phyloP scores from a whole-genome alignment of 371 early-diverging fungal species.

The Parasitella parasitica region DNA sequence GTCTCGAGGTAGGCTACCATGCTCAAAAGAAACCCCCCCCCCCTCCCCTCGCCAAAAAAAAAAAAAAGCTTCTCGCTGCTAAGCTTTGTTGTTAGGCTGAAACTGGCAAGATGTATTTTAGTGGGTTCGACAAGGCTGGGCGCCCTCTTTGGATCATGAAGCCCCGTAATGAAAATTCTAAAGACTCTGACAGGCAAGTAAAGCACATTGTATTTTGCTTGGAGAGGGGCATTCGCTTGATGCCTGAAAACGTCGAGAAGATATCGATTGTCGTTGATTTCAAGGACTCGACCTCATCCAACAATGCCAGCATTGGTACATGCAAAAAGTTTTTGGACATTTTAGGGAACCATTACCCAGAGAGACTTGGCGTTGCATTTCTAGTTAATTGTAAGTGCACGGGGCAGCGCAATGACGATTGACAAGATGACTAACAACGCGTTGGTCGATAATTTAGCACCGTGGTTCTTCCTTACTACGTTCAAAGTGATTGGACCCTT shows the following conservation, averaged over 20 bases:
- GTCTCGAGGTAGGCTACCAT: conserved; percentile 20
- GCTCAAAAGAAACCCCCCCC: too few relatives aligned
- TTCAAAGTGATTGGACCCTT: conserved; percentile 79
- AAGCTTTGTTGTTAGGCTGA: conserved; percentile 34
- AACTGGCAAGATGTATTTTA: conserved; percentile 76
- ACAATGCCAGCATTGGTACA: conserved; percentile 62
- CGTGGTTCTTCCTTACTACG: conserved; percentile 77
- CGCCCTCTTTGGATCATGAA: conserved; percentile 65
- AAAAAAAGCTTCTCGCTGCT: not conserved
- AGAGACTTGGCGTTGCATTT: conserved; percentile 63
- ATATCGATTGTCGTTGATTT: conserved; percentile 75
- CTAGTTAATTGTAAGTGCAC: conserved; percentile 56
- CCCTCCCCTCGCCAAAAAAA: too few relatives aligned
- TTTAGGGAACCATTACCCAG: conserved; percentile 80
- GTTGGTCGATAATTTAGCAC: conserved; percentile 56
- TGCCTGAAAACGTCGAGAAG: conserved; percentile 67
- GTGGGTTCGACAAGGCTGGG: conserved; percentile 65
- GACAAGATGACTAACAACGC: too few relatives aligned
- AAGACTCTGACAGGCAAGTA: conserved; percentile 68
- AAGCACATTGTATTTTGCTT: conserved; percentile 71
- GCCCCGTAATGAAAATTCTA: conserved; percentile 71
- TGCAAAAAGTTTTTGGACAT: conserved; percentile 69
- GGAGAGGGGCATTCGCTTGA: conserved; percentile 67
- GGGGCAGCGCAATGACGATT: too few relatives aligned
- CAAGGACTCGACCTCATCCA: conserved; percentile 58